phyloP scores from a whole-genome alignment of 371 early-diverging fungal species.

The Mucor irregularis region DNA sequence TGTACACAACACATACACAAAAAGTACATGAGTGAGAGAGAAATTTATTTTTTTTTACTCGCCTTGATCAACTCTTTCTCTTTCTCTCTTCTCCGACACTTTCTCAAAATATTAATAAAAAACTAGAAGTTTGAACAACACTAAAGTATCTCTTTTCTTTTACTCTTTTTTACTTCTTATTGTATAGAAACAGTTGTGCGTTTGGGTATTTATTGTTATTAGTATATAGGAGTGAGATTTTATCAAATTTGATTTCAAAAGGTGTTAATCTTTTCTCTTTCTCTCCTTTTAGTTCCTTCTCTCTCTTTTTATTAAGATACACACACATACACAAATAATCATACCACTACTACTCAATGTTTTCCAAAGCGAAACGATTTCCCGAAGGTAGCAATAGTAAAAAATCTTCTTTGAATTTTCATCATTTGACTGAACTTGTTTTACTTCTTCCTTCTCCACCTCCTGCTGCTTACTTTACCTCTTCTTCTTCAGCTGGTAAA shows the following conservation, averaged over 20 bases:
- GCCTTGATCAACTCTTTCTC: no score
- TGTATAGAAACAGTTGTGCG: no score
- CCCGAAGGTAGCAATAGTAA: constrained; percentile 29
- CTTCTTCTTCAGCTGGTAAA: constrained; percentile 25
- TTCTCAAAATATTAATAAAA: no score
- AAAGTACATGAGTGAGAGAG: not conserved
- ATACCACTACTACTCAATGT: constrained; percentile 21
- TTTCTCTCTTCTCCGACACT: no score
- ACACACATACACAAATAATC: no score
- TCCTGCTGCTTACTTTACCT: not conserved
- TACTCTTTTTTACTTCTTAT: no score
- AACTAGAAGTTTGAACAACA: no score
- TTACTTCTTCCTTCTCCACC: not conserved
- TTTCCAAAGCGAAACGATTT: constrained; percentile 47
- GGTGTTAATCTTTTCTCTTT: not conserved
- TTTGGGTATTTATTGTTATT: not conserved
- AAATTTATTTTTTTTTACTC: no score
- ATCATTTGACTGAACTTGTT: not conserved
- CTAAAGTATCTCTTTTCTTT: no score
- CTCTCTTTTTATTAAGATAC: no score
- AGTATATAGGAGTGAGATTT: not conserved
- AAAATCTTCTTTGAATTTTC: not conserved
- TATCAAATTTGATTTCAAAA: no score
- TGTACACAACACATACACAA: not conserved
- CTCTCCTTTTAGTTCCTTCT: constrained; percentile 2